Base-by-base conservation (phyloP, 129 eudicot genomes). In the Ambrosia trifida region DNA sequence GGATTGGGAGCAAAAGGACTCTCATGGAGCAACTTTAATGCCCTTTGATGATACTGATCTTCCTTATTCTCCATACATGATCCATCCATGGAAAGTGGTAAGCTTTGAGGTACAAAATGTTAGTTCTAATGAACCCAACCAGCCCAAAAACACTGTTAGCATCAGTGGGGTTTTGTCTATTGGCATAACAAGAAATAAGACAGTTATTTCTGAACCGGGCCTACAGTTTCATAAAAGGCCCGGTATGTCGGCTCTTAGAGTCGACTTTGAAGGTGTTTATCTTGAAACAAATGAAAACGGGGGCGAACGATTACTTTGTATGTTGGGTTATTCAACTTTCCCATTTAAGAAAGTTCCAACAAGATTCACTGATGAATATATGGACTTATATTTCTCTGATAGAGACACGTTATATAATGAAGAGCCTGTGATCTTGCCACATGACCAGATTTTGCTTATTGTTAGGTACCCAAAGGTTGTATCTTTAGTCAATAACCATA, bases 291-390 rank as follows among this genome's bases (percentile, higher is more conserved):
- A 67, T 33, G 80, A 77, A 14, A 73, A 77, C 2, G 70, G 68
- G 7, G 83, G 78, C 1, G 81, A 74, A 12, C 69, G 76, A n/a
- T 9, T 83, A 47, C 4, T 79, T 14, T 83, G 87, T 52, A 56
- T 83, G 73, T 75, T 79, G 79, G 87, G 86, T 53, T 76, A 79
- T 61, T 72, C 84, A 1, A 71, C 77, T 67, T 78, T 79, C 24
- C 87, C 84, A 1, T 76, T 61, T 17, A 76, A 72, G 62, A 66
- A 65, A 76, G 66, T 52, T 36, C 75, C 62, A 16, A 66, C 61
- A n/a, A 11, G 66, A 17, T 74, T 40, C 35, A 51, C 31, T 50
- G 69, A 74, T 3, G 78, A 66, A 24, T 58, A 73, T 52, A 80
- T 62, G 51, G 13, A 17, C 31, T 56, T 11, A 16, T 80, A 51